These are phyloP conservation scores for Pholiota adiposa DNA, from an alignment of 1,284 basidiomycete genomes.

Conservation along the genomic window DNA sequence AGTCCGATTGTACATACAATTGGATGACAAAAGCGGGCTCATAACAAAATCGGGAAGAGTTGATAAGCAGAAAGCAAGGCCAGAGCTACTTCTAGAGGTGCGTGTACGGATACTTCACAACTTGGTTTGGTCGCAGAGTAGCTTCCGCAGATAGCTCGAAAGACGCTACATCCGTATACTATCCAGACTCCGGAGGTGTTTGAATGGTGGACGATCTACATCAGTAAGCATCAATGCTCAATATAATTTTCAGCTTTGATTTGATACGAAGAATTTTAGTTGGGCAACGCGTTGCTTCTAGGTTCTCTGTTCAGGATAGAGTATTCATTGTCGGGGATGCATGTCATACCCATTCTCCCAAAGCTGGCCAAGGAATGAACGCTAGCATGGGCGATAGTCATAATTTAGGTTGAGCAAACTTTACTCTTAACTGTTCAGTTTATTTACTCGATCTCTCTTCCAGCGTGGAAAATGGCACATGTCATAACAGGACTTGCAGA, in stretches of 20 bases:
- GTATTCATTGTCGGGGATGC: constrained; percentile 85
- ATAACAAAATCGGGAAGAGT: constrained; percentile 57
- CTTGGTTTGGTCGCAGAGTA: neutral
- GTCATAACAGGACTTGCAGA: constrained; percentile 76
- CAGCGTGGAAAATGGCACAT: constrained; percentile 78
- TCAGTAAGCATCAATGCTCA: constrained; percentile 47
- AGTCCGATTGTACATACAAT: constrained; percentile 78
- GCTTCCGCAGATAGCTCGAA: constrained; percentile 56
- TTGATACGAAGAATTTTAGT: constrained; percentile 35
- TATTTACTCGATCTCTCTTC: neutral
- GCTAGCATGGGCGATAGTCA: constrained; percentile 86
- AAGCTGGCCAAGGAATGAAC: constrained; percentile 78
- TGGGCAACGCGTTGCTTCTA: constrained; percentile 77
- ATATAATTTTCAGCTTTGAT: neutral
- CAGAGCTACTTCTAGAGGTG: constrained; percentile 66
- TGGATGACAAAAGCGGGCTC: constrained; percentile 55
- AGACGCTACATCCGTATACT: constrained; percentile 70
- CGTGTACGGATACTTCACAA: constrained; percentile 9
- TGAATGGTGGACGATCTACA: constrained; percentile 85
- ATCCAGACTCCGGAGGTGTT: constrained; percentile 60
- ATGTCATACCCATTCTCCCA: constrained; percentile 87
- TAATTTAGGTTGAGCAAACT: constrained; percentile 66
- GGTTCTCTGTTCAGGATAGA: constrained; percentile 68
- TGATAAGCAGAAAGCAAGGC: constrained; percentile 63
- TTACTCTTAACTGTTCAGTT: neutral